Evolutionary conservation across 2,329 filamentous ascomycete species (phyloP).

Genomic region (Sclerotinia glacialis): DNA sequence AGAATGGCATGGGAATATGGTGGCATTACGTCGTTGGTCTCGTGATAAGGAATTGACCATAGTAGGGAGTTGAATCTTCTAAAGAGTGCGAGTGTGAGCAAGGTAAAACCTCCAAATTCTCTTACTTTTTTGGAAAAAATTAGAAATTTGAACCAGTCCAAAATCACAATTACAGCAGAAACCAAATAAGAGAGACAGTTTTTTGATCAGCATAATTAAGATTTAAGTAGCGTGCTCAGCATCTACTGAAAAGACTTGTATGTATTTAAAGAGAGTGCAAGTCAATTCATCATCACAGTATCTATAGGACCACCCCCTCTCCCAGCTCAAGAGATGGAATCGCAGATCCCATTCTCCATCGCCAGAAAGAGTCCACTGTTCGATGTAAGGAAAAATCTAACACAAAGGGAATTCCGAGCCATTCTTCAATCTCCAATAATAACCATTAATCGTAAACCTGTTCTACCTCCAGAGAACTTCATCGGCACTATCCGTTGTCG

Average conservation of each 20-base stretch:
- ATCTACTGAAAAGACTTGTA: slow-evolving; percentile 17
- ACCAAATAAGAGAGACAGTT: background rate
- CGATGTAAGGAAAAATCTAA: slow-evolving; percentile 5
- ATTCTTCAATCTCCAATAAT: slow-evolving; percentile 1
- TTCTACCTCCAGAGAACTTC: background rate
- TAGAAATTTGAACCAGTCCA: background rate
- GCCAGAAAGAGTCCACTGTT: background rate
- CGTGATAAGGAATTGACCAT: no score
- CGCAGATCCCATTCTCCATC: slow-evolving; percentile 13
- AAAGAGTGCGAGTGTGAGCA: background rate
- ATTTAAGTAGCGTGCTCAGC: slow-evolving; percentile 11
- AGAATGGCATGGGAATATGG: no score
- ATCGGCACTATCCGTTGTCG: background rate
- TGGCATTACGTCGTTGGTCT: no score
- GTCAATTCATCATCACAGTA: slow-evolving; percentile 18
- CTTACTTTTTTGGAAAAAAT: background rate
- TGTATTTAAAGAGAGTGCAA: background rate
- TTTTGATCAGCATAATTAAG: slow-evolving; percentile 23
- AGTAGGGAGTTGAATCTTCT: background rate
- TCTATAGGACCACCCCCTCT: slow-evolving; percentile 4
- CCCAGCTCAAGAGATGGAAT: slow-evolving; percentile 11
- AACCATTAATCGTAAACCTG: slow-evolving; percentile 3
- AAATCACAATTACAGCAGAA: background rate
- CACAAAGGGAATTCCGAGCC: slow-evolving; percentile 16
- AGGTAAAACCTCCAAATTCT: background rate